Evolutionary conservation across 352 stramenopile genomes (phyloP).

Genomic region (Globisporangium iwayamae): DNA sequence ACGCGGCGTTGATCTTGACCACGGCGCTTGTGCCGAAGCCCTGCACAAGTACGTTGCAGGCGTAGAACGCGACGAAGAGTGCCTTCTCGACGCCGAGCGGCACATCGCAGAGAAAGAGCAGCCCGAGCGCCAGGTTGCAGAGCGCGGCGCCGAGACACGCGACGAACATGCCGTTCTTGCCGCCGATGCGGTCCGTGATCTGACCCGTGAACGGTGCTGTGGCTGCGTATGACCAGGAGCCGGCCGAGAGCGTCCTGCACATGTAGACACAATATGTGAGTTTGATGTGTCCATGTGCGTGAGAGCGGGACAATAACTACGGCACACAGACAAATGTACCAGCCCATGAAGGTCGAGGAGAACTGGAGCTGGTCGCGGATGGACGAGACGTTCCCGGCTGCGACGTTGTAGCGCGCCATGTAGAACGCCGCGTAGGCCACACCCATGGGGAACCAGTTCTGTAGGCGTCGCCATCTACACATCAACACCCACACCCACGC

Average conservation of each 20-base stretch:
- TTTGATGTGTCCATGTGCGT: too few species aligned
- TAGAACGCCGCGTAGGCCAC: slow-evolving; percentile 75
- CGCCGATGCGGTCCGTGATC: slow-evolving; percentile 68
- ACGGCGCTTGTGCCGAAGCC: slow-evolving; percentile 76
- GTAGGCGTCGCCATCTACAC: slow-evolving; percentile 51
- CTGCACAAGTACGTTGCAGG: slow-evolving; percentile 64
- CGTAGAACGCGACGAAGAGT: slow-evolving; percentile 62
- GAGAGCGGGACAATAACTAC: too few species aligned
- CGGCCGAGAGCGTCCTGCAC: slow-evolving; percentile 56
- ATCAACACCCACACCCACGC: neutral
- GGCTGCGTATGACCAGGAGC: slow-evolving; percentile 67
- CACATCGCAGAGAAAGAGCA: slow-evolving; percentile 46
- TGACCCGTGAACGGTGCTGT: slow-evolving; percentile 68
- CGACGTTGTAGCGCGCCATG: slow-evolving; percentile 75
- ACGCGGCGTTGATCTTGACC: slow-evolving; percentile 84
- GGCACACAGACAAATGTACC: slow-evolving; percentile 25
- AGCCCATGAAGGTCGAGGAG: slow-evolving; percentile 71
- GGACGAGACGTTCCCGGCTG: slow-evolving; percentile 59
- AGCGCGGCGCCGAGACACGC: slow-evolving; percentile 56
- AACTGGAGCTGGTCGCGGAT: slow-evolving; percentile 52
- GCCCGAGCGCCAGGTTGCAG: slow-evolving; percentile 57
- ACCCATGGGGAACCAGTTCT: slow-evolving; percentile 79
- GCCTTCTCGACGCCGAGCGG: slow-evolving; percentile 28
- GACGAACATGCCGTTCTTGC: slow-evolving; percentile 68
- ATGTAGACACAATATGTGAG: neutral